phyloP scores from a whole-genome alignment of 768 basidiomycete genomes.

The Boletellus ananiceps region DNA sequence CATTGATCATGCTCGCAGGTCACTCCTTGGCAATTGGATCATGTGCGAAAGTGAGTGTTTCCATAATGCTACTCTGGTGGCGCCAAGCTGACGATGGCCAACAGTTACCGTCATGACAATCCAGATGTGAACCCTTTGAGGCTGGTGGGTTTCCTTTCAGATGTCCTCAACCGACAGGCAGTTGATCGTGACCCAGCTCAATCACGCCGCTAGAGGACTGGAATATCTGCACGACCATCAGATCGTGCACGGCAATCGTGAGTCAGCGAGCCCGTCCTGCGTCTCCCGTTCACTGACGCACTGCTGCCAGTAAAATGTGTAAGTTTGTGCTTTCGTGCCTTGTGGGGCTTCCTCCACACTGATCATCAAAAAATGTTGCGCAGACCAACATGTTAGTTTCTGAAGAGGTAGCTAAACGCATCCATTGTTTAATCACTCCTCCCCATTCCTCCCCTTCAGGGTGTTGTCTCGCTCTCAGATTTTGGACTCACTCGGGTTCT shows the following conservation, averaged over 20 bases:
- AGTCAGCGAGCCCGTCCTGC: constrained; percentile 21
- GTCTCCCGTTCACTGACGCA: constrained; percentile 2
- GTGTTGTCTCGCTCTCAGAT: constrained; percentile 53
- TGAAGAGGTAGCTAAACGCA: constrained; percentile 33
- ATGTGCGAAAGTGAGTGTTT: constrained; percentile 44
- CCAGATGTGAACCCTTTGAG: constrained; percentile 37
- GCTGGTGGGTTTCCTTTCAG: constrained; percentile 32
- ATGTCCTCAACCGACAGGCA: neutral
- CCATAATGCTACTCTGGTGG: neutral
- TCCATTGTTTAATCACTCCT: neutral
- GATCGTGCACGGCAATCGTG: constrained; percentile 59
- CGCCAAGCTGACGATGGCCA: neutral
- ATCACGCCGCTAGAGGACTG: constrained; percentile 52
- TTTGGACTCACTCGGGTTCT: constrained; percentile 63
- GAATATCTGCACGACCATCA: constrained; percentile 50
- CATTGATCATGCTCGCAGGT: constrained; percentile 35
- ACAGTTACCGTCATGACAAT: constrained; percentile 40
- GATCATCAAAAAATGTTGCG: neutral
- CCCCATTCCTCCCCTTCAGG: constrained; percentile 29
- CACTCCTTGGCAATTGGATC: constrained; percentile 59
- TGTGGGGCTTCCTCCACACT: neutral
- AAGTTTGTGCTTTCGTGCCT: constrained; percentile 21
- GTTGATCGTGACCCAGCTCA: constrained; percentile 33
- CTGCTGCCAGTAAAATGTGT: constrained; percentile 53
- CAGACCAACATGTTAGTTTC: constrained; percentile 60